Percentiles rank a stretch among this genome's conserved stretches.
Evolutionary conservation across 2,329 filamentous ascomycete genomes (phyloP).

Genomic region (Diaporthe sp.): DNA sequence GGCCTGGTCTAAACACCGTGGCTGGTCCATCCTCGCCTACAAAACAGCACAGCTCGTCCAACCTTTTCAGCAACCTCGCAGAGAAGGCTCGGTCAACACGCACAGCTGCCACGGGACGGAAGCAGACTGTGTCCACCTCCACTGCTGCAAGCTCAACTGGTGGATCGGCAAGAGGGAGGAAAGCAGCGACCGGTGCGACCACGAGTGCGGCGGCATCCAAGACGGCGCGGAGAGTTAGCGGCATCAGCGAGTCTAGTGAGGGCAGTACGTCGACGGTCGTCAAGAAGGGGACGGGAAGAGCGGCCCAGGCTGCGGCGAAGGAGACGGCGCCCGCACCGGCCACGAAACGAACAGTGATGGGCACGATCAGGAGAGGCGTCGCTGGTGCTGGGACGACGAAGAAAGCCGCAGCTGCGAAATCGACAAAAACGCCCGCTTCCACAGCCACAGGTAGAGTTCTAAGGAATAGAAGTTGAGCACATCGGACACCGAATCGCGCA

Average conservation of each 20-base stretch:
- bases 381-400: slow-evolving; percentile 63
- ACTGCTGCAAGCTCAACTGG: slow-evolving; percentile 52
- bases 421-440: slow-evolving; percentile 52
- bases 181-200: slow-evolving; percentile 49
- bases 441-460: slow-evolving; percentile 63
- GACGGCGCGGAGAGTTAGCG: slow-evolving; percentile 67
- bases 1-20: slow-evolving; percentile 67
- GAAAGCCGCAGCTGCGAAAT: slow-evolving; percentile 61
- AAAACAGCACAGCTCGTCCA: slow-evolving; percentile 64
- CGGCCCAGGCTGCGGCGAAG: slow-evolving; percentile 50
- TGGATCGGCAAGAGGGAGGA: slow-evolving; percentile 43
- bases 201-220: slow-evolving; percentile 55
- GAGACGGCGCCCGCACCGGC: slow-evolving; percentile 52
- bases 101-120: slow-evolving; percentile 46
- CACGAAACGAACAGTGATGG: slow-evolving; percentile 67
- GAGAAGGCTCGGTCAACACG: slow-evolving; percentile 72
- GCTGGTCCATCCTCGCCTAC: slow-evolving; percentile 73
- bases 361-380: slow-evolving; percentile 66
- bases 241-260: slow-evolving; percentile 73
- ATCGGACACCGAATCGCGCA: not conserved
- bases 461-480: slow-evolving; percentile 63
- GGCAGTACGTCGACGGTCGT: slow-evolving; percentile 75
- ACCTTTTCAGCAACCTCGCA: slow-evolving; percentile 69
- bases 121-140: slow-evolving; percentile 50
- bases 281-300: slow-evolving; percentile 61